Base-by-base conservation (phyloP, 768 basidiomycete genomes). In the Butyriboletus loyo region DNA sequence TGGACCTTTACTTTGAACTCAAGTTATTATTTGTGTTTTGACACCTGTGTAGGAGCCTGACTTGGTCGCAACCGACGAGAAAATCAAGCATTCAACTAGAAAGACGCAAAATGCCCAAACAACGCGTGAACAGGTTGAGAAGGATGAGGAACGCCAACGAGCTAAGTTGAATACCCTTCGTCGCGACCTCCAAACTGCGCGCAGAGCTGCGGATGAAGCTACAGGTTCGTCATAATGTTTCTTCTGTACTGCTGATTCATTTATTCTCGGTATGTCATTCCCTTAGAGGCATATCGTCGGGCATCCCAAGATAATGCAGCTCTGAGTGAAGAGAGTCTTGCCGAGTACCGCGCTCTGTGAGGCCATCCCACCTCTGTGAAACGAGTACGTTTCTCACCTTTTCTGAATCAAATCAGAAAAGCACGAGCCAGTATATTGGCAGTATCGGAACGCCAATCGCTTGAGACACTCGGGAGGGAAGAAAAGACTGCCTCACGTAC, bases 371-470 rank as follows among this genome's bases (percentile, higher is more conserved):
- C 46, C 9, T 32, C 3, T 22, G 27, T 46, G 8, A 35, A 42
- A 8, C n/a, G 19, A 14, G 13, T 17, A 9, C 4, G 14, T 38
- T 22, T 31, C 30, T 65, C 41, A 68, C 8, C 5, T 41, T 37
- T 28, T 35, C 25, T 14, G 34, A 39, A 1, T 37, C 35, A 7
- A 28, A 45, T 24, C 56, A 96, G 94, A 35, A 94, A 96, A 73
- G 83, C 85, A 0, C 73, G 79, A 7, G 88, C 94, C 15, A 90
- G 85, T 56, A 71, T 88, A 2, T 80, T 88, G 31, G 92, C 92
- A 1, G 84, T 93, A 1, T 82, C 86, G 28, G 94, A 98, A 69
- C 87, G 97, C 1, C 93, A 97, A 62, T 76, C 84, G 6, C 78
- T 97, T 1, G 91, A 95, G 55, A 80, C 83, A 1, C 78, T 95